Percentiles rank a stretch among this genome's conserved stretches.
Evolutionary conservation across 805 yeast genomes (phyloP).

Genomic region (Tetrapisispora pingtungensis): DNA sequence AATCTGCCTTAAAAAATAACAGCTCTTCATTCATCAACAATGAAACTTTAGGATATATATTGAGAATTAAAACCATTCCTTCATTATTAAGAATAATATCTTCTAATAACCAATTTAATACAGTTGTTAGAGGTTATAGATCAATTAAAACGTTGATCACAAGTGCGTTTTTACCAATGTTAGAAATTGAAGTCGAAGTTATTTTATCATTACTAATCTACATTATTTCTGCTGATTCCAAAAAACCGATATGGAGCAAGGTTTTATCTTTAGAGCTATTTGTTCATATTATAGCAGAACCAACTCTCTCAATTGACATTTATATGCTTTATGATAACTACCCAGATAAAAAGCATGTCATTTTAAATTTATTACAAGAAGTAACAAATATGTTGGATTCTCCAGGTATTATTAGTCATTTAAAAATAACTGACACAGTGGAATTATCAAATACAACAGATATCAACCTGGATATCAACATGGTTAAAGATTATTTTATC

Average conservation of each 20-base stretch:
- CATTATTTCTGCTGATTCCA: slow-evolving; percentile 47
- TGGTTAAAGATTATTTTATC: slow-evolving; percentile 45
- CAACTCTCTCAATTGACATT: slow-evolving; percentile 39
- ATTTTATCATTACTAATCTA: slow-evolving; percentile 68
- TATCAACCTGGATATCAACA: slow-evolving; percentile 36
- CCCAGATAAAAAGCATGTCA: slow-evolving; percentile 48
- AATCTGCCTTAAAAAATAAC: slow-evolving; percentile 64
- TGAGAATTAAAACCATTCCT: slow-evolving; percentile 67
- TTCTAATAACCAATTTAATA: slow-evolving; percentile 47
- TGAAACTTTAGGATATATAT: slow-evolving; percentile 52
- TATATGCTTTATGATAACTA: slow-evolving; percentile 53
- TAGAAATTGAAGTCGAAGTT: slow-evolving; percentile 74
- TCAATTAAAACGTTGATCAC: slow-evolving; percentile 52
- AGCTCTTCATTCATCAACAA: slow-evolving; percentile 44
- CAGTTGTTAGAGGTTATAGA: slow-evolving; percentile 66
- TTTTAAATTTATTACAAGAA: slow-evolving; percentile 43
- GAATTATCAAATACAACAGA: slow-evolving; percentile 23
- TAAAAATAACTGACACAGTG: slow-evolving; percentile 30
- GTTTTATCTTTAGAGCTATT: slow-evolving; percentile 66
- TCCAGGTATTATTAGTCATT: slow-evolving; percentile 20
- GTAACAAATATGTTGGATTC: slow-evolving; percentile 31
- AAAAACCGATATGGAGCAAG: slow-evolving; percentile 60
- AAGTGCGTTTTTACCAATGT: slow-evolving; percentile 44
- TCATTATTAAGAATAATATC: slow-evolving; percentile 59
- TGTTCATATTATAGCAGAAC: slow-evolving; percentile 48